Percentiles rank a stretch among this genome's conserved stretches.
phyloP scores from a whole-genome alignment of 768 basidiomycete species.

The Coprinopsis cinerea region DNA sequence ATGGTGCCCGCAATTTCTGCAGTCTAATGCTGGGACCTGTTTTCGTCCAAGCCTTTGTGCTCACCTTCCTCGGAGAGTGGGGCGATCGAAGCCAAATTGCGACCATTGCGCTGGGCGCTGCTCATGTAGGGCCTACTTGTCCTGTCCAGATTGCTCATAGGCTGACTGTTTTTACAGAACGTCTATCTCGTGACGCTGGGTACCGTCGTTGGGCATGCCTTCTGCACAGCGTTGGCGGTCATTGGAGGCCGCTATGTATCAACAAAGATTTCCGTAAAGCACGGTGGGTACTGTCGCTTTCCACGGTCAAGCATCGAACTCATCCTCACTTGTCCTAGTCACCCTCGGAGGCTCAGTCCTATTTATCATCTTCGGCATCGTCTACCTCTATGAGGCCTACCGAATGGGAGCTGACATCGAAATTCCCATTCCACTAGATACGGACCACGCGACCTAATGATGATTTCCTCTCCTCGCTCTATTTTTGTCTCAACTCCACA shows the following conservation, averaged over 20 bases:
- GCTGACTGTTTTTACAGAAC: slow-evolving; percentile 46
- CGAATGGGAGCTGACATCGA: slow-evolving; percentile 23
- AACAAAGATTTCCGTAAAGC: slow-evolving; percentile 92
- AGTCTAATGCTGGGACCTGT: slow-evolving; percentile 84
- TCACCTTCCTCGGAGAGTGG: slow-evolving; percentile 99
- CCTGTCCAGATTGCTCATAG: slow-evolving; percentile 1
- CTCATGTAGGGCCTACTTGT: slow-evolving; percentile 58
- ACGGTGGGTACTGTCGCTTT: slow-evolving; percentile 50
- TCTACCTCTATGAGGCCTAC: slow-evolving; percentile 70
- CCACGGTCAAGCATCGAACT: neutral
- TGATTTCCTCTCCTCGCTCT: too few species aligned
- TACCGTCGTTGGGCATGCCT: slow-evolving; percentile 82
- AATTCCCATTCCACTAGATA: too few species aligned
- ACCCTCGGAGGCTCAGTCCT: slow-evolving; percentile 77
- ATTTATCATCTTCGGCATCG: slow-evolving; percentile 77
- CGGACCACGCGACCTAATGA: too few species aligned
- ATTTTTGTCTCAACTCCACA: too few species aligned
- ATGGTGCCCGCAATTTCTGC: slow-evolving; percentile 78
- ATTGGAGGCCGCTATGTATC: slow-evolving; percentile 91
- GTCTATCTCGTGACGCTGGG: slow-evolving; percentile 88
- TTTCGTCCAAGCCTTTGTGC: slow-evolving; percentile 89
- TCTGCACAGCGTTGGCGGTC: slow-evolving; percentile 86
- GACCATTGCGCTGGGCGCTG: slow-evolving; percentile 91
- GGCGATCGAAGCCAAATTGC: slow-evolving; percentile 97
- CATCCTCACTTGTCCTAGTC: slow-evolving; percentile 37